These are phyloP conservation scores for Biscogniauxia mediterranea DNA, from an alignment of 2,329 filamentous ascomycete genomes.

Conservation along the genomic window DNA sequence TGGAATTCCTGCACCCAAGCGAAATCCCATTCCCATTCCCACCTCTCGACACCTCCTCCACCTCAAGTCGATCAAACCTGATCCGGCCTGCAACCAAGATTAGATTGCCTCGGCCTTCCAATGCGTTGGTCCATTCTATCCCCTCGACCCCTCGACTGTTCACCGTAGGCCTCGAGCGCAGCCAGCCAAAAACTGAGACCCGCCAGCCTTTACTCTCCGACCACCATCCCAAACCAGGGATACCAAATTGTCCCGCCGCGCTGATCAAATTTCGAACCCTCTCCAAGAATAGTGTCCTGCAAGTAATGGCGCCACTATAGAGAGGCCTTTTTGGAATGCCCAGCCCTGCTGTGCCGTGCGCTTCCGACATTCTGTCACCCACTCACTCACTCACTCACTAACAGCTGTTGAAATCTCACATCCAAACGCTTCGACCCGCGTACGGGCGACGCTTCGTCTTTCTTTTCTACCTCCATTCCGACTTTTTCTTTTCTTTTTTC, in stretches of 20 bases:
- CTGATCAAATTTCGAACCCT: conserved; percentile 4
- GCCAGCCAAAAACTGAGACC: neutral
- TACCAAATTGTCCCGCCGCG: neutral
- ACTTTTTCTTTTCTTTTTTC: conserved; percentile 16
- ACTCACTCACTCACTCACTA: no score
- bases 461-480: conserved; percentile 17
- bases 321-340: conserved; percentile 7
- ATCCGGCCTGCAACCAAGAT: neutral
- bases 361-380: conserved; percentile 17
- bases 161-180: neutral
- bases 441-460: conserved; percentile 19
- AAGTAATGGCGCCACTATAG: conserved; percentile 21
- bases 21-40: neutral
- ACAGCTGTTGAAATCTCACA: conserved; percentile 10
- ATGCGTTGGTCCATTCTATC: neutral
- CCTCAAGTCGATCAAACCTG: conserved; percentile 18
- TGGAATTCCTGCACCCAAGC: neutral
- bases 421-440: conserved; percentile 11
- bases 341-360: conserved; percentile 19
- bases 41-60: neutral
- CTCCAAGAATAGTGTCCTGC: conserved; percentile 10
- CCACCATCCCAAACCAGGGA: neutral
- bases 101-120: neutral
- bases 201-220: neutral
- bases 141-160: neutral